Base-by-base conservation (phyloP, 176 grass and related monocot species). In the Carex myosuroides region DNA sequence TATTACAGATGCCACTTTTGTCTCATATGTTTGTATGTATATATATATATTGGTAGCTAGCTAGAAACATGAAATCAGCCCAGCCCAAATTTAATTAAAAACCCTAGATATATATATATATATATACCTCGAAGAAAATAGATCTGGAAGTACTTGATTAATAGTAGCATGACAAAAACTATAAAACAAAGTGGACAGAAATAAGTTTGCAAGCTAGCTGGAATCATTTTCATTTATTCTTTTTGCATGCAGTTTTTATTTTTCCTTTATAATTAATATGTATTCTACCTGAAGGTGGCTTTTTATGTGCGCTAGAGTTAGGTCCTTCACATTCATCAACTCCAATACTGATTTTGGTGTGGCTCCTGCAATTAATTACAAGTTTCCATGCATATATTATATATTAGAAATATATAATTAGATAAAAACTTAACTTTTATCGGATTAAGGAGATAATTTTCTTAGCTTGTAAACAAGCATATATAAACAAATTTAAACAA, bases 281-380 rank as follows among this genome's bases (percentile, higher is more conserved):
- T 70, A 37, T 10, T 29, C 8, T 91, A 94, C 95, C 95, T 97
- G 95, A 11, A 97, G 95, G 85, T 97, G 97, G 84, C 97, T 99
- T 92, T 99, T 99, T 64, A 99, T 94, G 89, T 99, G 97, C 16
- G 97, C 97, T 50, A 99, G 88, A 26, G 92, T 99, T 60, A 99
- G 88, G 80, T 92, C 97, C 93, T 92, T 95, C 71, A 99, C 93
- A 88, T 99, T 99, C 97, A 99, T 99, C 87, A 99, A 87, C 84
- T 99, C 92, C 88, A 99, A 81, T 61, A 99, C 97, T 63, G 92
- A 99, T 90, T 99, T 99, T 46, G 97, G 97, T 50, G 97, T 99
- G 50, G 96, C 96, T 93, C 96, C 96, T 99, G 85, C 48, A 65
- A 57, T 69, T 67, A 65, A 57, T 69, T 67, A 17, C 46, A 78